Base-by-base conservation (phyloP, 202 grass and related monocot species). In the Bolboschoenoplectus hybrid region DNA sequence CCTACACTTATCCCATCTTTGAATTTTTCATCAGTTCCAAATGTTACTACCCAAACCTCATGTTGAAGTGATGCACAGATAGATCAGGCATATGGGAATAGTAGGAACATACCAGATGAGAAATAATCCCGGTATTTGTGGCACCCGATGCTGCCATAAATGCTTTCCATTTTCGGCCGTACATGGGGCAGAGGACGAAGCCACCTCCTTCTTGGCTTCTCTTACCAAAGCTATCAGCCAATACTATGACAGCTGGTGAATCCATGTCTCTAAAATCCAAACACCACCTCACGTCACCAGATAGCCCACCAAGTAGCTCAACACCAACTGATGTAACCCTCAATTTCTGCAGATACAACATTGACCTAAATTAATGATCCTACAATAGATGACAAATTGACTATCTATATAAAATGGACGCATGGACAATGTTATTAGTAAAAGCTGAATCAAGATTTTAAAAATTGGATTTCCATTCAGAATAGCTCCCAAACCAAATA, bases 211-310 rank as follows among this genome's bases (percentile, higher is more conserved):
- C 97, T 82, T 87, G 13, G 81, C 78, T 91, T 89, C 89, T 95
- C 70, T 86, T 98, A 20, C 97, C 96, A 57, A 90, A 94, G 83
- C 75, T 94, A 86, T 94, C 89, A 2, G 86, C 88, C 82, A 96
- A 87, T 81, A 96, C 79, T 75, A 98, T 63, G 14, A 98, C 83
- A 81, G 93, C 90, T 5, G 93, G 90, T 73, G 91, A 96, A 89
- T 94, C 91, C 97, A 98, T 98, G 86, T 96, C 93, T 89, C 93
- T 98, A 81, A 96, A 98, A 87, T 98, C 92, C 86, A 98, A 91
- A 84, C 93, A 98, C 97, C 97, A 99, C 51, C 92, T 86, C 40
- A 81, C 61, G 84, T 94, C 87, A 74, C 93, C 91, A 85, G 97
- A 92, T 84, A 88, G 85, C 76, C 88, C 92, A 32, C 92, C 93